phyloP scores from a whole-genome alignment of 75 land plant genomes.

The Chamaecyparis obtusa region DNA sequence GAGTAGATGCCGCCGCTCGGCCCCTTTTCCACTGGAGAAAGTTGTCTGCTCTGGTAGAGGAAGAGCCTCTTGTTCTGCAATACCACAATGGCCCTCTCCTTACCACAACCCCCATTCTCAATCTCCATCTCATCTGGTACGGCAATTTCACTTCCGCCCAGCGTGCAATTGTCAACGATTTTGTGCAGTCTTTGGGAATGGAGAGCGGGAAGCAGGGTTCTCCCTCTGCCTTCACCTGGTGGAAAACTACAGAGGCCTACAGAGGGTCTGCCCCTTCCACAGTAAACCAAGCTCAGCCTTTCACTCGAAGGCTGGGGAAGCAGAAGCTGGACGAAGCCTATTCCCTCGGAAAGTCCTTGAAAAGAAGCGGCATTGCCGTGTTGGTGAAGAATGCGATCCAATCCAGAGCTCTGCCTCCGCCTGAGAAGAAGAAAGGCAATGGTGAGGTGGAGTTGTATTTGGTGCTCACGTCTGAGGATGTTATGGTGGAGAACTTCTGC shows the following conservation, averaged over 20 bases:
- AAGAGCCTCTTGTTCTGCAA: constrained; percentile 17
- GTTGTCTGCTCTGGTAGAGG: constrained; percentile 17
- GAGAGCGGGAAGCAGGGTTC: neutral
- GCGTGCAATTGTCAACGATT: constrained; percentile 47
- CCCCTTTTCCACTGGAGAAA: neutral
- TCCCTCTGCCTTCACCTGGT: constrained; percentile 18
- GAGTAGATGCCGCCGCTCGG: neutral
- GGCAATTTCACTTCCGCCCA: constrained; percentile 62
- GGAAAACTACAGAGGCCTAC: constrained; percentile 15
- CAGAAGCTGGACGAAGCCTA: constrained; percentile 15
- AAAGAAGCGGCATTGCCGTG: constrained; percentile 7
- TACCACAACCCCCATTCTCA: constrained; percentile 11
- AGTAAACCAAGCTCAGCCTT: too few relatives aligned
- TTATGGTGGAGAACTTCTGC: constrained; percentile 52
- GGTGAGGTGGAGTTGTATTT: constrained; percentile 16
- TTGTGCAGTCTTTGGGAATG: constrained; percentile 12
- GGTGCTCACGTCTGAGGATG: constrained; percentile 42
- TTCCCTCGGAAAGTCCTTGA: constrained; percentile 21
- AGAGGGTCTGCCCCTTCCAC: neutral
- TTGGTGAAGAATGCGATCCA: neutral
- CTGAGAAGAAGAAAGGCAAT: too few relatives aligned
- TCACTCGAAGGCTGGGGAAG: constrained; percentile 4
- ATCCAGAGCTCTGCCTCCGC: neutral
- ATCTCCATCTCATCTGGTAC: constrained; percentile 68
- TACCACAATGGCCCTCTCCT: constrained; percentile 71